Evolutionary conservation across 805 yeast species (phyloP).

Genomic region (Candida ovalis): DNA sequence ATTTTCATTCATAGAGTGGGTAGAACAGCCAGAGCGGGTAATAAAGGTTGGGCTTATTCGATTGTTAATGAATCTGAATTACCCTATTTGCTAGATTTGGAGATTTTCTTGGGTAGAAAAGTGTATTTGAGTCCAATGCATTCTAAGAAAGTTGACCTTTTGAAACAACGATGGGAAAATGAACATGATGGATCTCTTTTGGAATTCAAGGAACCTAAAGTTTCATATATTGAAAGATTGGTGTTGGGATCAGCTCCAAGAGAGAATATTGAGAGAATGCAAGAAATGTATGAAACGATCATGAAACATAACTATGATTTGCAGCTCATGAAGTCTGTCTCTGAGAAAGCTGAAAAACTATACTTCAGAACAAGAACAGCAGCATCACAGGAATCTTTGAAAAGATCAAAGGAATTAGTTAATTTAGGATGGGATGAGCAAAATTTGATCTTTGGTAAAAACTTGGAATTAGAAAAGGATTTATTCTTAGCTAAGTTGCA

Average conservation of each 20-base stretch:
- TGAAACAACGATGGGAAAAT: constrained; percentile 43
- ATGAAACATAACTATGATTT: constrained; percentile 67
- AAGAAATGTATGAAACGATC: constrained; percentile 66
- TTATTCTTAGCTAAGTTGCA: constrained; percentile 67
- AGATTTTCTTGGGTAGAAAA: constrained; percentile 82
- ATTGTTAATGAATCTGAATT: constrained; percentile 80
- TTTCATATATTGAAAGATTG: constrained; percentile 69
- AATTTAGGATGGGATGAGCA: constrained; percentile 86
- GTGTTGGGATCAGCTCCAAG: constrained; percentile 85
- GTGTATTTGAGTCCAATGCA: constrained; percentile 67
- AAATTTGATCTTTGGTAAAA: constrained; percentile 73
- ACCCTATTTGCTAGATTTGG: constrained; percentile 87
- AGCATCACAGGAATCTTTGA: constrained; percentile 83
- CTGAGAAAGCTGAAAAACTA: constrained; percentile 82
- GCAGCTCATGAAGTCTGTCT: constrained; percentile 59
- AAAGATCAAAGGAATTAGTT: constrained; percentile 75
- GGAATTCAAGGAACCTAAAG: constrained; percentile 47
- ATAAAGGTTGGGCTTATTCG: constrained; percentile 96
- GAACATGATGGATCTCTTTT: constrained; percentile 26
- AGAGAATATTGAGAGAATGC: constrained; percentile 58
- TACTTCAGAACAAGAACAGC: constrained; percentile 81
- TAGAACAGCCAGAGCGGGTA: constrained; percentile 99
- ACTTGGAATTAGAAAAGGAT: constrained; percentile 69
- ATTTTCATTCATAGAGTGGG: constrained; percentile 97
- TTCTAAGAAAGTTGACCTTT: constrained; percentile 53